A percentile compares a stretch with the other conserved stretches of the same genome.
phyloP scores from a whole-genome alignment of 129 eudicot species.

The Erigeron canadensis region DNA sequence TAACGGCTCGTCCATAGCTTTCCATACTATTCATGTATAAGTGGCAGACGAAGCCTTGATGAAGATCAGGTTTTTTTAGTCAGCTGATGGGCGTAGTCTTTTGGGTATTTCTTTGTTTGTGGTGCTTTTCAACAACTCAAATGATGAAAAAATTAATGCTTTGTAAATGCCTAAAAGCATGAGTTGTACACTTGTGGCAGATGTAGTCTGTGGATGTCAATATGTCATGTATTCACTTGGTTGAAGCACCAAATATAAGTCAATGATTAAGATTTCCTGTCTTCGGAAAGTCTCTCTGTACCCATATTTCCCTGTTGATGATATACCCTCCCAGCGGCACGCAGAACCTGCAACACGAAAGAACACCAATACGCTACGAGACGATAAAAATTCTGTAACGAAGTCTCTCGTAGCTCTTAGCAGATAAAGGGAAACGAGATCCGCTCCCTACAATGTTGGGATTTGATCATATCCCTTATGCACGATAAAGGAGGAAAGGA shows the following conservation, averaged over 20 bases:
- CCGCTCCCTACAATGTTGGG: too few relatives aligned
- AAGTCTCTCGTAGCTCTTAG: too few relatives aligned
- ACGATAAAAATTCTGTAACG: too few relatives aligned
- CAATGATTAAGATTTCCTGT: neutral
- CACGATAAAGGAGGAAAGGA: too few relatives aligned
- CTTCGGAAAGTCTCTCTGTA: too few relatives aligned
- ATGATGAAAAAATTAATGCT: neutral
- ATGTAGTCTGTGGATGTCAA: neutral
- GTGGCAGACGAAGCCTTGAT: slow-evolving; percentile 5
- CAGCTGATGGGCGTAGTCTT: neutral
- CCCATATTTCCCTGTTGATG: too few relatives aligned
- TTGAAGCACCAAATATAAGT: neutral
- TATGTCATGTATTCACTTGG: neutral
- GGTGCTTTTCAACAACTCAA: neutral
- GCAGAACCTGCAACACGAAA: too few relatives aligned
- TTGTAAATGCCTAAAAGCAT: slow-evolving; percentile 7
- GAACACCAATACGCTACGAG: too few relatives aligned
- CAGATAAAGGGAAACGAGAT: too few relatives aligned
- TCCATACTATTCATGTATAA: neutral
- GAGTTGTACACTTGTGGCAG: neutral
- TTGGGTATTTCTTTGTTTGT: neutral
- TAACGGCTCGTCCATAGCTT: slow-evolving; percentile 6
- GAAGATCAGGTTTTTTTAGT: neutral
- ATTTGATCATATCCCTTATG: too few relatives aligned
- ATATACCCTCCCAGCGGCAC: too few relatives aligned